These are phyloP conservation scores for Erysimum cheiri DNA, from an alignment of 441 rosid genomes.

Conservation along the genomic window DNA sequence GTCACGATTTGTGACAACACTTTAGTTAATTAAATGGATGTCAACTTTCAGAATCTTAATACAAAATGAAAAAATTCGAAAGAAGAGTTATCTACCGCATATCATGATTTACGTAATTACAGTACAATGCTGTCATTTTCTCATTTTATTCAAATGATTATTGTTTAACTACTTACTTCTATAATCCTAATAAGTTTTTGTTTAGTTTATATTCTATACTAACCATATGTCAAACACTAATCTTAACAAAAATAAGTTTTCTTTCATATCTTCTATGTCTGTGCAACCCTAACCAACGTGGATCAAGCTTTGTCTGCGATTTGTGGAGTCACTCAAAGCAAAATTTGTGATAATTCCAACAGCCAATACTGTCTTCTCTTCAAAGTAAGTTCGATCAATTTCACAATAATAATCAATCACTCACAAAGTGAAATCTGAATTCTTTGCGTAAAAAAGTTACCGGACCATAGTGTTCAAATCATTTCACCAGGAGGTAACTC, in stretches of 20 bases:
- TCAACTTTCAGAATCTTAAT: neutral
- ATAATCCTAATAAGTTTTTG: neutral
- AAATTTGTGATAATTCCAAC: neutral
- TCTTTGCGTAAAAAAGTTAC: slow-evolving; percentile 15
- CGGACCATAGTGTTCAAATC: slow-evolving; percentile 42
- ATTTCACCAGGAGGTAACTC: slow-evolving; percentile 93
- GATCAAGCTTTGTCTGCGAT: neutral
- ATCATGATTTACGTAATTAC: neutral
- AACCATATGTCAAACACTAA: neutral
- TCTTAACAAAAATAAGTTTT: neutral
- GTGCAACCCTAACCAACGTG: neutral
- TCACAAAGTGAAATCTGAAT: slow-evolving; percentile 21
- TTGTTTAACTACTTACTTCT: neutral
- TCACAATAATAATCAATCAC: slow-evolving; percentile 22
- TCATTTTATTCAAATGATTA: neutral
- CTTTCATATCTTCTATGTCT: neutral
- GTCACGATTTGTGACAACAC: no score
- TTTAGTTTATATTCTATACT: neutral
- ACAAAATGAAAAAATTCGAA: neutral
- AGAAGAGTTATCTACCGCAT: neutral
- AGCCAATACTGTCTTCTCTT: slow-evolving; percentile 4
- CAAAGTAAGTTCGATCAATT: slow-evolving; percentile 10
- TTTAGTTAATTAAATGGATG: neutral
- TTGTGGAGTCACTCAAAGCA: neutral
- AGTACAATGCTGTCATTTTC: neutral